These are phyloP conservation scores for Lindgomyces ingoldianus DNA, from an alignment of 495 filamentous ascomycete genomes.

Conservation along the genomic window DNA sequence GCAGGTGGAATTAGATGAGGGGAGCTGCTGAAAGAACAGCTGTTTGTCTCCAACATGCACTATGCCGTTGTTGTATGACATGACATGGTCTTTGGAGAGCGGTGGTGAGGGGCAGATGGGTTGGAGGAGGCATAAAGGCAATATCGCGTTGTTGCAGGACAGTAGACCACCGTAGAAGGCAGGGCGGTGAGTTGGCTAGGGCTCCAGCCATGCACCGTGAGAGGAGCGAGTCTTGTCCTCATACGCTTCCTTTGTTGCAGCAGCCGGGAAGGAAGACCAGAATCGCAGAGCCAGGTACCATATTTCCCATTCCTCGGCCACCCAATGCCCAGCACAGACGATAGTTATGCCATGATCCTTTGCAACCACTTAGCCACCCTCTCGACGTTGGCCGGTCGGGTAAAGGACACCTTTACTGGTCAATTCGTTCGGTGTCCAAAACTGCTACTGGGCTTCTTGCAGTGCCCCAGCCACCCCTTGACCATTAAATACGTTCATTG, in stretches of 20 bases:
- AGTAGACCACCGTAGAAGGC: too few species aligned
- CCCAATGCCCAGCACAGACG: slow-evolving; percentile 33
- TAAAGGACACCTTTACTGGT: slow-evolving; percentile 23
- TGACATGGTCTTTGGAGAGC: too few species aligned
- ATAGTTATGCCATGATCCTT: slow-evolving; percentile 19
- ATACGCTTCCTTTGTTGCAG: slow-evolving; percentile 23
- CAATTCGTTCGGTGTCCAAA: slow-evolving; percentile 8
- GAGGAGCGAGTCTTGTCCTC: too few species aligned
- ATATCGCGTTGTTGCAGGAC: too few species aligned
- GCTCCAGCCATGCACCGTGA: too few species aligned
- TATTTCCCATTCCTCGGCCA: slow-evolving; percentile 34
- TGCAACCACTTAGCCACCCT: slow-evolving; percentile 28
- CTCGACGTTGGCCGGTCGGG: slow-evolving; percentile 28
- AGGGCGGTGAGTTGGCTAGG: too few species aligned
- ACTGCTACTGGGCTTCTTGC: slow-evolving; percentile 2
- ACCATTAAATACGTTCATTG: slow-evolving; percentile 36
- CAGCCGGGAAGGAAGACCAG: slow-evolving; percentile 20
- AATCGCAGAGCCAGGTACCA: slow-evolving; percentile 21
- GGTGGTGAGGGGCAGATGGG: too few species aligned
- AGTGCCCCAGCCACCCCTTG: slow-evolving; percentile 29
- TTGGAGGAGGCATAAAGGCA: too few species aligned
- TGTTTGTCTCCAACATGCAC: too few species aligned
- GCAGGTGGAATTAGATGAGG: too few species aligned
- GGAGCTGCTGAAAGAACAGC: too few species aligned
- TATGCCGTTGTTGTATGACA: too few species aligned